These are phyloP conservation scores for Amanita rubescens DNA, from an alignment of 768 basidiomycete species.

Conservation along the genomic window DNA sequence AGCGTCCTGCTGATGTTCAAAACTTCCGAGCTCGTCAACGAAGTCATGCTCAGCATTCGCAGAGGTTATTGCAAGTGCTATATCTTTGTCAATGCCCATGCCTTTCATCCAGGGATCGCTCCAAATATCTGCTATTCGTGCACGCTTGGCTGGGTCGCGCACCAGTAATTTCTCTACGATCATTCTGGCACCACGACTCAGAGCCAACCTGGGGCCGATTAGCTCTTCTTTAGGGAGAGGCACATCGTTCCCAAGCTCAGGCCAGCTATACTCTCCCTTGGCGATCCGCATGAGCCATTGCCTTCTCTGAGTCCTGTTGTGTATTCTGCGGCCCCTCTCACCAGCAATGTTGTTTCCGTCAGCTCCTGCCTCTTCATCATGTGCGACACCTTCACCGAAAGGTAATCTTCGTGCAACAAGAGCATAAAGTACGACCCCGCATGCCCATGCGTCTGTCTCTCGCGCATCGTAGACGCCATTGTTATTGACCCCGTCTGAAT, in stretches of 20 bases:
- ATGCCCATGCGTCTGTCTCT: slow-evolving; percentile 84
- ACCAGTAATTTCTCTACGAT: slow-evolving; percentile 60
- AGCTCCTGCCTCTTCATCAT: slow-evolving; percentile 30
- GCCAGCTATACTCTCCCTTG: slow-evolving; percentile 74
- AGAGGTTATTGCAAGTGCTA: not conserved
- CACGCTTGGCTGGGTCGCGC: slow-evolving; percentile 60
- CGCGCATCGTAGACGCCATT: slow-evolving; percentile 68
- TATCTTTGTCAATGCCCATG: slow-evolving; percentile 14
- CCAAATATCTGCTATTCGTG: slow-evolving; percentile 58
- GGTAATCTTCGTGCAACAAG: slow-evolving; percentile 64
- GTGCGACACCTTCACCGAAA: slow-evolving; percentile 49
- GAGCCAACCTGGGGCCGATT: slow-evolving; percentile 28
- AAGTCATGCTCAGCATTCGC: slow-evolving; percentile 11
- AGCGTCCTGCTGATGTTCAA: slow-evolving; percentile 3
- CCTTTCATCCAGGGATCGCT: slow-evolving; percentile 43
- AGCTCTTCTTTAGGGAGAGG: slow-evolving; percentile 23
- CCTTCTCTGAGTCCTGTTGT: slow-evolving; percentile 28
- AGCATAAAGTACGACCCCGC: slow-evolving; percentile 82
- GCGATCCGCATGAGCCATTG: slow-evolving; percentile 75
- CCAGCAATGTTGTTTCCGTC: slow-evolving; percentile 26
- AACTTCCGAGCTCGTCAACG: slow-evolving; percentile 6
- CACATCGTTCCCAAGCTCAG: slow-evolving; percentile 17
- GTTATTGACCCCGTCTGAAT: not conserved
- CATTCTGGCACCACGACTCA: slow-evolving; percentile 38
- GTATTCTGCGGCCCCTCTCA: slow-evolving; percentile 15